Evolutionary conservation across 257 asterid genomes (phyloP).

Genomic region (Eucommia ulmoides): DNA sequence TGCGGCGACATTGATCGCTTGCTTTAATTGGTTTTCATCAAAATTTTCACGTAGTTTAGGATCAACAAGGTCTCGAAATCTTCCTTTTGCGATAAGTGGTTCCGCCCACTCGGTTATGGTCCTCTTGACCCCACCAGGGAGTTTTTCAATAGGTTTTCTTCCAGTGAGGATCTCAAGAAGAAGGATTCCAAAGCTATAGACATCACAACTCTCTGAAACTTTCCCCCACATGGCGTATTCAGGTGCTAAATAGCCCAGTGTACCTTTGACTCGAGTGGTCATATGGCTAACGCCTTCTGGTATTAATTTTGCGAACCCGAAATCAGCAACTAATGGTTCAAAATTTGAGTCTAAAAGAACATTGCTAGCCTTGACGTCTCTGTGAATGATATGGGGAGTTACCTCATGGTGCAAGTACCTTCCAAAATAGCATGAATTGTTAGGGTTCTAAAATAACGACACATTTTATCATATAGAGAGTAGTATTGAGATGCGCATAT

Average conservation of each 20-base stretch:
- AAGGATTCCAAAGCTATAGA: slow-evolving; percentile 66
- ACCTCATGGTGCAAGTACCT: slow-evolving; percentile 84
- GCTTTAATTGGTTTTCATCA: slow-evolving; percentile 41
- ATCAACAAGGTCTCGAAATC: slow-evolving; percentile 51
- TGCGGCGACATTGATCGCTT: slow-evolving; percentile 42
- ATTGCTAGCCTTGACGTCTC: slow-evolving; percentile 82
- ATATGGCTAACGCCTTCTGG: slow-evolving; percentile 93
- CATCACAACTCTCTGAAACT: slow-evolving; percentile 76
- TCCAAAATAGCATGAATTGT: too few species aligned
- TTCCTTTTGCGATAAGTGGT: slow-evolving; percentile 39
- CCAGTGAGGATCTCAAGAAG: slow-evolving; percentile 57
- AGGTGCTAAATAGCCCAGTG: slow-evolving; percentile 72
- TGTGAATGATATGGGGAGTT: slow-evolving; percentile 67
- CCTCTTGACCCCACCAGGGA: slow-evolving; percentile 63
- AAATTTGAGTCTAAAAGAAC: slow-evolving; percentile 64
- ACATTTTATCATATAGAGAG: too few species aligned
- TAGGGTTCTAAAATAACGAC: too few species aligned
- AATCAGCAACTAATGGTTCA: slow-evolving; percentile 68
- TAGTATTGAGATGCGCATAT: too few species aligned
- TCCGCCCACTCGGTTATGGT: slow-evolving; percentile 86
- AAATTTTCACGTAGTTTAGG: slow-evolving; percentile 50
- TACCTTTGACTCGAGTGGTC: slow-evolving; percentile 84
- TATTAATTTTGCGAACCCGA: slow-evolving; percentile 75
- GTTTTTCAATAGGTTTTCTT: slow-evolving; percentile 67
- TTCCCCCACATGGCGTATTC: slow-evolving; percentile 95